These are phyloP conservation scores for Graphilbum fragrans DNA, from an alignment of 2,329 filamentous ascomycete genomes.

Conservation along the genomic window DNA sequence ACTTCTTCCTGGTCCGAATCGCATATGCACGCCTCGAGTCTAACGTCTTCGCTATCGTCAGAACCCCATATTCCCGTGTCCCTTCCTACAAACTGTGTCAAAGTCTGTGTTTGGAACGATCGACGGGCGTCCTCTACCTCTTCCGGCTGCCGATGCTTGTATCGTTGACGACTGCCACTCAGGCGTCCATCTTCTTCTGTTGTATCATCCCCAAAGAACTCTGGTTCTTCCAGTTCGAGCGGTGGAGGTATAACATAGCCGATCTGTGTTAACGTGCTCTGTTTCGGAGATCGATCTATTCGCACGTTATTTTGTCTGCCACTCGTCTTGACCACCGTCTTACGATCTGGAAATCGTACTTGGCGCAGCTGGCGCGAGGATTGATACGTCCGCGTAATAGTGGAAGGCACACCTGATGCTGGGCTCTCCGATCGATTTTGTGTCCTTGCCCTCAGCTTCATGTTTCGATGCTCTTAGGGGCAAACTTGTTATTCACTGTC, in stretches of 20 bases:
- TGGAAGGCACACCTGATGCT: too few species aligned
- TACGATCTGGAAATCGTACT: constrained; percentile 16
- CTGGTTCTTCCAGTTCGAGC: constrained; percentile 5
- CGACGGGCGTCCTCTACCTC: too few species aligned
- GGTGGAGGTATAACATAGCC: constrained; percentile 11
- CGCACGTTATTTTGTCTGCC: not conserved
- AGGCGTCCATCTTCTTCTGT: too few species aligned
- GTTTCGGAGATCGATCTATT: constrained; percentile 11
- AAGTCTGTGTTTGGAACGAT: constrained; percentile 17
- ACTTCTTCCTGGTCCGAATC: not conserved
- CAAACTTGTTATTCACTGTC: too few species aligned
- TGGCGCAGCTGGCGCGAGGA: constrained; percentile 15
- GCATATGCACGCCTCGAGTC: not conserved
- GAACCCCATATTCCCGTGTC: not conserved
- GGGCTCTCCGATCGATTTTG: not conserved
- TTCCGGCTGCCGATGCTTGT: too few species aligned
- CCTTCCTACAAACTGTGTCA: constrained; percentile 19
- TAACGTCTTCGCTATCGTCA: constrained; percentile 6
- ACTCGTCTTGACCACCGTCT: constrained; percentile 14
- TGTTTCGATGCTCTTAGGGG: too few species aligned
- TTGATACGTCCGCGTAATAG: constrained; percentile 11
- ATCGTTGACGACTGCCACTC: too few species aligned
- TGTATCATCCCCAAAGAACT: constrained; percentile 3
- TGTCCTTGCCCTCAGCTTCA: not conserved
- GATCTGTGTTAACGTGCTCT: constrained; percentile 23